A percentile compares a stretch with the other conserved stretches of the same genome.
These are phyloP conservation scores for Arabidopsis suecica DNA, from an alignment of 345 rosid species.

Conservation along the genomic window DNA sequence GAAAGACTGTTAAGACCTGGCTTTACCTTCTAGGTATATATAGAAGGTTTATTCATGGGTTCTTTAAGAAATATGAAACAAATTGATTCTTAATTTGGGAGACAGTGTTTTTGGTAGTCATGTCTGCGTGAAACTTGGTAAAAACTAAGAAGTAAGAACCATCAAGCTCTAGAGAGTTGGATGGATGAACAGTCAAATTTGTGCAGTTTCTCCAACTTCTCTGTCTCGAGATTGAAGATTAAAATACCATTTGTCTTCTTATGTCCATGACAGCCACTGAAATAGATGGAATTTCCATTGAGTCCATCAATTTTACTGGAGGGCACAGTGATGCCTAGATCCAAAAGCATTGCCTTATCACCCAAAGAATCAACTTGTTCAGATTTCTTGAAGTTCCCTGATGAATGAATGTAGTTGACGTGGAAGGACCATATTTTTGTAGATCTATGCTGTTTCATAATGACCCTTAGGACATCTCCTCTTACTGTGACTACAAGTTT, in stretches of 20 bases:
- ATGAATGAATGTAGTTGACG: background rate
- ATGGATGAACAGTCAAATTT: background rate
- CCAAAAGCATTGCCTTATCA: conserved; percentile 1
- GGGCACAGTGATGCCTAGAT: conserved; percentile 9
- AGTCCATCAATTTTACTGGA: background rate
- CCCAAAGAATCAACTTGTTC: background rate
- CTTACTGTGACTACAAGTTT: conserved; percentile 2
- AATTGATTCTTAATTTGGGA: background rate
- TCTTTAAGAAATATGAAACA: background rate
- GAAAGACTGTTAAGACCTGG: too few relatives aligned
- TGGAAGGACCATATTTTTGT: background rate
- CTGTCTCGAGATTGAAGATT: background rate
- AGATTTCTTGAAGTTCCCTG: background rate
- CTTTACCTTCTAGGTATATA: background rate
- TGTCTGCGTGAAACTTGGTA: background rate
- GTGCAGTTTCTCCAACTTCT: background rate
- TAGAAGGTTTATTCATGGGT: background rate
- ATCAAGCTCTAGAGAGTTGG: background rate
- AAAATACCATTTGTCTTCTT: background rate
- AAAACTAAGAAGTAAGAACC: background rate
- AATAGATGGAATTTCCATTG: conserved; percentile 5
- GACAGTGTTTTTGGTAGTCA: too few relatives aligned
- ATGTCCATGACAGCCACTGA: background rate
- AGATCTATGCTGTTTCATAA: background rate
- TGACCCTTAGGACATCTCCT: background rate